Evolutionary conservation across 2,329 filamentous ascomycete species (phyloP).

Genomic region (Fusarium succisae): DNA sequence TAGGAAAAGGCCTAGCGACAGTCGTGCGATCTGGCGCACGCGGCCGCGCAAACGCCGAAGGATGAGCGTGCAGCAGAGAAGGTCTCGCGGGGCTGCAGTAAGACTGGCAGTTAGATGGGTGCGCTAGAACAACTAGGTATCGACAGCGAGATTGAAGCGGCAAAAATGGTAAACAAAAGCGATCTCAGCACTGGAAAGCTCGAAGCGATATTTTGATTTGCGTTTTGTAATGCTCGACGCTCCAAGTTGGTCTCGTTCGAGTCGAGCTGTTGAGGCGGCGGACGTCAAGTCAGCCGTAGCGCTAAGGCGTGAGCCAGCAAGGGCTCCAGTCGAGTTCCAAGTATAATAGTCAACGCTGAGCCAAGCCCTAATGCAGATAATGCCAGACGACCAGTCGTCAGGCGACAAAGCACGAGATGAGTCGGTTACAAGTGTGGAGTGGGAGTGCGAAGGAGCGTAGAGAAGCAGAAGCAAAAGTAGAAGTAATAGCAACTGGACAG

Average conservation of each 20-base stretch:
- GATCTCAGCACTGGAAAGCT: conserved; percentile 23
- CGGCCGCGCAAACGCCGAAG: conserved; percentile 42
- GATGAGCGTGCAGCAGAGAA: conserved; percentile 27
- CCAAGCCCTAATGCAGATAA: conserved; percentile 44
- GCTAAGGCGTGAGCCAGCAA: conserved; percentile 33
- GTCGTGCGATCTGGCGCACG: conserved; percentile 45
- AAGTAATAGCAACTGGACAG: conserved; percentile 12
- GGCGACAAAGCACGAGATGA: conserved; percentile 37
- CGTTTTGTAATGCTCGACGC: conserved; percentile 17
- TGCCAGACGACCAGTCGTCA: conserved; percentile 46
- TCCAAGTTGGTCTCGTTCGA: conserved; percentile 19
- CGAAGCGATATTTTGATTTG: conserved; percentile 15
- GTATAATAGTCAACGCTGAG: conserved; percentile 33
- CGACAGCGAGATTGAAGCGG: conserved; percentile 21
- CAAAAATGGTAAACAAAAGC: conserved; percentile 4
- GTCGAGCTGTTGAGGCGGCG: conserved; percentile 29
- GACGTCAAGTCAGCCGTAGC: conserved; percentile 42
- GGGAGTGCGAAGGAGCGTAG: conserved; percentile 42
- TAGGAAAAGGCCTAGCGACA: conserved; percentile 36
- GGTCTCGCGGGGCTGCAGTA: conserved; percentile 33
- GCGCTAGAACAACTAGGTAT: conserved; percentile 12
- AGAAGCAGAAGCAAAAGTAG: conserved; percentile 39
- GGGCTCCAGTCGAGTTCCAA: conserved; percentile 38
- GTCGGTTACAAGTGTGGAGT: conserved; percentile 29
- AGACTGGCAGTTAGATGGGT: conserved; percentile 28